Conservation (phyloP, 108 stramenopile genomes). For the Nannochloropsis gaditana region DNA sequence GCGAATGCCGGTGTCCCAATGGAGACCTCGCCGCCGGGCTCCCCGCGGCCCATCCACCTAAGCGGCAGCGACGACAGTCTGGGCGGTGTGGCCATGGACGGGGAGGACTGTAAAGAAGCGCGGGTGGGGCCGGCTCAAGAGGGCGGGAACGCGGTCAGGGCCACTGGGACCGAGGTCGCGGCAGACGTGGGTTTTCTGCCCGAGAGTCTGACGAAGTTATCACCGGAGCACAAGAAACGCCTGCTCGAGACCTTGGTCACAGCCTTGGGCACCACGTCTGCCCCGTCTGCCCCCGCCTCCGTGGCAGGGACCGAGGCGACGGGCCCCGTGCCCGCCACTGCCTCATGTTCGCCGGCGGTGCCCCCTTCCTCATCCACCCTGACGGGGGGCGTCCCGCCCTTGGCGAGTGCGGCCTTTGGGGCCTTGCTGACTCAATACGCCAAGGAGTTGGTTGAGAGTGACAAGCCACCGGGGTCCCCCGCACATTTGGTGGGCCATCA, state of each 20-base stretch:
- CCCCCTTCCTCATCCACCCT: background rate
- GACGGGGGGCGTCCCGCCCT: constrained; percentile 42
- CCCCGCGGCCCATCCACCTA: background rate
- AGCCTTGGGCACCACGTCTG: background rate
- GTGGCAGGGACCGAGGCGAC: background rate
- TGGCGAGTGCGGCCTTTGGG: constrained; percentile 55
- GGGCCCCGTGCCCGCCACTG: background rate
- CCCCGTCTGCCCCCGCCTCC: background rate
- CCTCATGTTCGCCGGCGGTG: background rate
- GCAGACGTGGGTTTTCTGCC: background rate
- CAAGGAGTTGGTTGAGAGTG: constrained; percentile 27
- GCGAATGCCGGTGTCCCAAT: background rate
- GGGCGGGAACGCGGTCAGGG: no score
- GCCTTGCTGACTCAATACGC: constrained; percentile 46
- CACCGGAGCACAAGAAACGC: constrained; percentile 24
- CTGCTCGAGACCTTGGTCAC: constrained; percentile 25
- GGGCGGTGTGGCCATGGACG: background rate
- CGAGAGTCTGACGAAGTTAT: background rate
- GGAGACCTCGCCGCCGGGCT: background rate
- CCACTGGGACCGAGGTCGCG: background rate
- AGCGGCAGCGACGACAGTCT: constrained; percentile 6
- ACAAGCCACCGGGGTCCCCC: background rate
- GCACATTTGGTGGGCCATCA: background rate
- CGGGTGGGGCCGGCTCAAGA: background rate
- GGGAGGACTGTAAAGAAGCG: background rate